Evolutionary conservation across 2,329 filamentous ascomycete species (phyloP).

Genomic region (Trichoderma arundinaceum): DNA sequence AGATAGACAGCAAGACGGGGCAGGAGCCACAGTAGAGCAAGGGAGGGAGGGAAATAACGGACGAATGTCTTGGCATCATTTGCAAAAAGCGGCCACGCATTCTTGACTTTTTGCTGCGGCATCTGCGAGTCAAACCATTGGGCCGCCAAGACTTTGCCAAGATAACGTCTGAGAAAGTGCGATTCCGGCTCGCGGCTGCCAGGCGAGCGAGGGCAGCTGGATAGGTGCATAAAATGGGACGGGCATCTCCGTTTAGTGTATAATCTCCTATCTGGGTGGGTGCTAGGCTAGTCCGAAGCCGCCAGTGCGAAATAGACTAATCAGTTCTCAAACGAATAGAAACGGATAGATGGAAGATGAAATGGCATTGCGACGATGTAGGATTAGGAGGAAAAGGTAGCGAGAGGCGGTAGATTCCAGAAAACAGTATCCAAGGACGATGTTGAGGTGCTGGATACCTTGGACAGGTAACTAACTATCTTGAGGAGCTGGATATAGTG

Average conservation of each 20-base stretch:
- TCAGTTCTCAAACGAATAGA: too few species aligned
- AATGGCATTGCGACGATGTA: too few species aligned
- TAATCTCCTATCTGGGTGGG: background rate
- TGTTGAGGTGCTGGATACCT: too few species aligned
- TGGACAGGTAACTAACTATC: too few species aligned
- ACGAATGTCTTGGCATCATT: slow-evolving; percentile 17
- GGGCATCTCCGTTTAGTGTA: background rate
- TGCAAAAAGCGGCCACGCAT: slow-evolving; percentile 18
- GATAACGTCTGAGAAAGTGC: slow-evolving; percentile 3
- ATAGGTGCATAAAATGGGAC: slow-evolving; percentile 9
- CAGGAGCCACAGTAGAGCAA: background rate
- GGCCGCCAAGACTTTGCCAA: slow-evolving; percentile 28
- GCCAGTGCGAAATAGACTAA: too few species aligned
- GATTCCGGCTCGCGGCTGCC: slow-evolving; percentile 21
- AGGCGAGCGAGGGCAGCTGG: background rate
- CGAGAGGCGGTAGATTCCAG: too few species aligned
- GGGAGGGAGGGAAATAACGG: slow-evolving; percentile 11
- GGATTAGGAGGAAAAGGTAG: too few species aligned
- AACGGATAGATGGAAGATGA: too few species aligned
- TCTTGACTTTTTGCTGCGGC: background rate
- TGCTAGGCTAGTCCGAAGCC: background rate
- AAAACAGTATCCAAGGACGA: too few species aligned
- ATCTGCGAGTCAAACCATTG: slow-evolving; percentile 17
- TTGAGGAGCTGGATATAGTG: too few species aligned
- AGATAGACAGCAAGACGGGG: background rate